phyloP scores from a whole-genome alignment of 495 filamentous ascomycete species.

The Lepidopterella palustris region DNA sequence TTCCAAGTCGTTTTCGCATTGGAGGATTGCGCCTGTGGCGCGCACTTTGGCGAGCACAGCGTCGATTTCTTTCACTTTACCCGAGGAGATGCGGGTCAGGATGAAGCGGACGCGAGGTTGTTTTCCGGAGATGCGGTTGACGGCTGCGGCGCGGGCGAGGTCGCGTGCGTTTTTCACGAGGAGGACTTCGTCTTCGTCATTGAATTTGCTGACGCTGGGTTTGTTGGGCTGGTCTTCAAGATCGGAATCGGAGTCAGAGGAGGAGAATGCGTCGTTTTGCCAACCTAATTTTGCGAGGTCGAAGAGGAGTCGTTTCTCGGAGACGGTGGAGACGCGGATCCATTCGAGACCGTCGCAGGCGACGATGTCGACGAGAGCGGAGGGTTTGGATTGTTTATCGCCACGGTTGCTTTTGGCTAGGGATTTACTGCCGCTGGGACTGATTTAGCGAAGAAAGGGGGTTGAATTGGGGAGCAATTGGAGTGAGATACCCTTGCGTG shows the following conservation, averaged over 20 bases:
- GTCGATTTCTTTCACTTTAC: conserved; percentile 48
- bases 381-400: background rate
- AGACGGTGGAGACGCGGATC: conserved; percentile 35
- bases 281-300: conserved; percentile 40
- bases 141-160: conserved; percentile 48
- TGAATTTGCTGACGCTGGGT: conserved; percentile 18
- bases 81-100: conserved; percentile 50
- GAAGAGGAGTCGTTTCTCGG: conserved; percentile 34
- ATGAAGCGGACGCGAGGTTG: conserved; percentile 50
- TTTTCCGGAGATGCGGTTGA: conserved; percentile 50
- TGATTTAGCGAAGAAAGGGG: background rate
- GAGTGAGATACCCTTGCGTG: background rate
- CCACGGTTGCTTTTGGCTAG: conserved; percentile 9
- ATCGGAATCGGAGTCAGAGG: conserved; percentile 43
- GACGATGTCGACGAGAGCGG: conserved; percentile 34
- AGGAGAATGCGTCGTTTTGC: conserved; percentile 26
- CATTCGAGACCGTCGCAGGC: conserved; percentile 31
- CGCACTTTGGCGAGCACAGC: conserved; percentile 51
- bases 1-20: conserved; percentile 29
- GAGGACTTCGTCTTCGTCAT: conserved; percentile 32
- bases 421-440: conserved; percentile 1
- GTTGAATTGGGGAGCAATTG: background rate
- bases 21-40: conserved; percentile 49
- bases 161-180: conserved; percentile 53
- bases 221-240: background rate